A percentile compares a stretch with the other conserved stretches of the same genome.
Conservation (phyloP, 2,329 filamentous ascomycete species). For the Penicillium glabrum region DNA sequence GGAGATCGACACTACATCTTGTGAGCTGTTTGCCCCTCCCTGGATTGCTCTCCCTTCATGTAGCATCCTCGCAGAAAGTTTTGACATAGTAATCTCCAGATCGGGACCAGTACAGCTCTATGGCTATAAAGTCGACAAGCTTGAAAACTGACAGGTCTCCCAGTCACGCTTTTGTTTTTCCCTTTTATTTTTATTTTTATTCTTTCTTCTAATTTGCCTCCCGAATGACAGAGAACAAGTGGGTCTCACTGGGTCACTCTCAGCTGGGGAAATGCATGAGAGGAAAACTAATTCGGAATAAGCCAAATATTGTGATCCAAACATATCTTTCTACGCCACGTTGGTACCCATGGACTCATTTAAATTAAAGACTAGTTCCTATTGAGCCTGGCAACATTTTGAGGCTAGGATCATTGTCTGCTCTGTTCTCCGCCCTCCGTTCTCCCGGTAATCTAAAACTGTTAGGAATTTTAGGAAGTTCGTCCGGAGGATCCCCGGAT, state of each 20-base stretch:
- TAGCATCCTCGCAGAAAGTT: conserved; percentile 1
- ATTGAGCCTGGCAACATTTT: neutral
- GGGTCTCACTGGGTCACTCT: neutral
- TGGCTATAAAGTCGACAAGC: too few relatives aligned
- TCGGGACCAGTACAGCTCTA: neutral
- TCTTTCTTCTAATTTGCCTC: neutral
- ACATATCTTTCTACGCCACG: neutral
- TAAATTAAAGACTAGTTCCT: neutral
- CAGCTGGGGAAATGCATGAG: neutral
- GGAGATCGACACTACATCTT: conserved; percentile 12
- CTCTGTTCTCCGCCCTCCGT: neutral
- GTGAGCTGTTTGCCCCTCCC: conserved; percentile 23
- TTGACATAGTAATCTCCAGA: neutral
- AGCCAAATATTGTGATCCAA: neutral
- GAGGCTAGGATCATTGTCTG: neutral
- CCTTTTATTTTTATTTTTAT: neutral
- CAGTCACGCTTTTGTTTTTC: neutral
- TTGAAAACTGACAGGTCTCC: neutral
- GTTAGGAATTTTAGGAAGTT: neutral
- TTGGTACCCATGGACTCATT: neutral
- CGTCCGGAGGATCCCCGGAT: conserved; percentile 2
- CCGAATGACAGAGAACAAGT: neutral
- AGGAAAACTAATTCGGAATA: neutral
- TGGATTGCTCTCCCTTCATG: conserved; percentile 9
- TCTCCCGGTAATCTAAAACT: neutral